Percentiles rank a stretch among this genome's conserved stretches.
Conservation (phyloP, 2,329 filamentous ascomycete genomes). For the Colletotrichum aenigma region DNA sequence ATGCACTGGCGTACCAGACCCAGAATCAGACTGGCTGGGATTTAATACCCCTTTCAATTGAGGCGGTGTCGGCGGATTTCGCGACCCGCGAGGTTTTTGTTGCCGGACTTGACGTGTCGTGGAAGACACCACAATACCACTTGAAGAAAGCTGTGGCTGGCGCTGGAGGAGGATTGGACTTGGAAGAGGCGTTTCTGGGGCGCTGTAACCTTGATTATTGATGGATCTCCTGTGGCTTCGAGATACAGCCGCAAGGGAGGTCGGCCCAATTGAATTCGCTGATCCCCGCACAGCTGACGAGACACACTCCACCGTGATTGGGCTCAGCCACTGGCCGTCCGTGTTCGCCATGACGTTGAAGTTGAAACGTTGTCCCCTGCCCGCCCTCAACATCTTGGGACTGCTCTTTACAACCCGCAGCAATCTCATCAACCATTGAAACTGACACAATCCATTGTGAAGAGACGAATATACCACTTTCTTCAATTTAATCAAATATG, state of each 20-base stretch:
- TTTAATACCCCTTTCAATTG: slow-evolving; percentile 19
- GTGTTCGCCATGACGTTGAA: slow-evolving; percentile 14
- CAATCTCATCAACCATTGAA: neutral
- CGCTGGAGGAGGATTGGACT: neutral
- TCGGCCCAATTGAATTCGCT: slow-evolving; percentile 11
- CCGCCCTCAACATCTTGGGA: neutral
- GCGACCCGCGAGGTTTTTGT: neutral
- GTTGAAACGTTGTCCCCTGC: slow-evolving; percentile 1
- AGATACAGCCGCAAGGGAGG: slow-evolving; percentile 5
- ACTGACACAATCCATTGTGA: neutral
- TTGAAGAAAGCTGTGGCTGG: neutral
- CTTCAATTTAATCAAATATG: slow-evolving; percentile 45
- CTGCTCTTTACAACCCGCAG: neutral
- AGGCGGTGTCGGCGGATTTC: neutral
- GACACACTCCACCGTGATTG: slow-evolving; percentile 7
- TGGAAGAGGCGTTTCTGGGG: slow-evolving; percentile 11
- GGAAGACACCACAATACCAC: neutral
- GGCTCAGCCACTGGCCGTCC: slow-evolving; percentile 8
- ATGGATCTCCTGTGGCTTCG: slow-evolving; percentile 15
- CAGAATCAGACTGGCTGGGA: slow-evolving; percentile 35
- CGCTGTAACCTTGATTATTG: slow-evolving; percentile 8
- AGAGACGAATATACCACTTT: neutral
- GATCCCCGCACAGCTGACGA: slow-evolving; percentile 19
- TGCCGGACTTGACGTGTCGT: neutral
- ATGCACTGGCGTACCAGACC: slow-evolving; percentile 29